Conservation (phyloP, 805 yeast genomes). For the Metschnikowia proteae region DNA sequence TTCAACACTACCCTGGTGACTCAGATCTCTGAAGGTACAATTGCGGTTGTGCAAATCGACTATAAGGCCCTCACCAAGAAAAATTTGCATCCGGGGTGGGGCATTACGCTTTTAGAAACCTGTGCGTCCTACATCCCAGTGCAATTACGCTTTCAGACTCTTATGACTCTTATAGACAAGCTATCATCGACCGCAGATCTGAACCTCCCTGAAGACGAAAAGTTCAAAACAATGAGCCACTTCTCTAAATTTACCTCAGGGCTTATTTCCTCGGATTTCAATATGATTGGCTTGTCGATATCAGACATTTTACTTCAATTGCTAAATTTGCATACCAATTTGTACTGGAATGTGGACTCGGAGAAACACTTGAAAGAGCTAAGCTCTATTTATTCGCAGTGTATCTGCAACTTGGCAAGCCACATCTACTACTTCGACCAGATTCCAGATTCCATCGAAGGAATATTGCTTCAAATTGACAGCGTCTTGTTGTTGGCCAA, state of each 20-base stretch:
- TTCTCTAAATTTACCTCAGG: constrained; percentile 49
- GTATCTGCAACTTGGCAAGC: constrained; percentile 66
- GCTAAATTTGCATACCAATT: constrained; percentile 45
- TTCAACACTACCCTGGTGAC: constrained; percentile 62
- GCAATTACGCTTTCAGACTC: constrained; percentile 64
- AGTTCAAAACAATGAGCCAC: constrained; percentile 30
- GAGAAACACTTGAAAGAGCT: constrained; percentile 26
- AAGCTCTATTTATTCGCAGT: constrained; percentile 45
- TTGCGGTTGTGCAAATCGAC: constrained; percentile 42
- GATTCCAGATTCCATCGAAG: constrained; percentile 73
- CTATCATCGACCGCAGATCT: constrained; percentile 22
- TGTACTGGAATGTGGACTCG: constrained; percentile 22
- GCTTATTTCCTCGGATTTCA: constrained; percentile 70
- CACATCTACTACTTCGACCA: constrained; percentile 88
- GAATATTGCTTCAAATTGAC: constrained; percentile 49
- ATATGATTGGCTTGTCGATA: constrained; percentile 83
- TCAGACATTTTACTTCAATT: constrained; percentile 69
- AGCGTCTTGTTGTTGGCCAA: constrained; percentile 19
- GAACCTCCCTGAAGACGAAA: constrained; percentile 12
- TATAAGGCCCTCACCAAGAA: constrained; percentile 21
- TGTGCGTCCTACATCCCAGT: constrained; percentile 79
- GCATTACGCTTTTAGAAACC: constrained; percentile 53
- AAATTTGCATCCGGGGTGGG: constrained; percentile 40
- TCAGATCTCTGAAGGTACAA: constrained; percentile 57
- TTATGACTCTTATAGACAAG: constrained; percentile 41